Base-by-base conservation (phyloP, 129 eudicot species). In the Mikania micrantha region DNA sequence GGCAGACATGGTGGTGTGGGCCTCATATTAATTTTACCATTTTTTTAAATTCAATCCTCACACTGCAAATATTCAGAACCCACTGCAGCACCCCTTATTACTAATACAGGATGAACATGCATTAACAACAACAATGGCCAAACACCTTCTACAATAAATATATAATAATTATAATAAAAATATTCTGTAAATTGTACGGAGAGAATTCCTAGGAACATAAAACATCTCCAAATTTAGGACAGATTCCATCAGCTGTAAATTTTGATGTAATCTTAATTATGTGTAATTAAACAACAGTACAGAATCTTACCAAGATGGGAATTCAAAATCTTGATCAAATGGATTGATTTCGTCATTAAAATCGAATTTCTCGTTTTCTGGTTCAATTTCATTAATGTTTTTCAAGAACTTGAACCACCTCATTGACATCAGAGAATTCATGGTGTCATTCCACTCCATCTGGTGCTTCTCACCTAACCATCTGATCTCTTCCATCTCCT, bases 401-500 rank as follows among this genome's bases (percentile, higher is more conserved):
- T 88, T 81, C 77, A 88, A 81, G 84, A 74, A 81, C 77, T 91
- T 69, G 71, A 71, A 78, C 97, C 97, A 91, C 78, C 94, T 69
- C 4, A 88, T 90, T 24, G 97, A 91, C 52, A 64, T 83, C 32
- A 83, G 78, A 77, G 83, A 52, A 74, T 83, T 85, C 54, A 91
- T 21, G 34, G 82, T 85, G 62, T 91, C 97, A 74, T 85, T 77
- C 97, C 96, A 91, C 72, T 85, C 97, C 84, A 88, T 80, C 67
- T 88, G 84, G 24, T 85, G 83, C 25, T 88, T 88, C 59, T 88
- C 94, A 7, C 91, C 96, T 56, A 91, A 58, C 27, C 85, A 91
- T 61, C 87, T 79, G 16, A 91, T 85, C 94, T 85, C 88, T 12
- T 78, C 82, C 74, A 91, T 79, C 82, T 81, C 98, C 66, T 88